Conservation (phyloP, 2,329 filamentous ascomycete genomes). For the Botrytis galanthina region DNA sequence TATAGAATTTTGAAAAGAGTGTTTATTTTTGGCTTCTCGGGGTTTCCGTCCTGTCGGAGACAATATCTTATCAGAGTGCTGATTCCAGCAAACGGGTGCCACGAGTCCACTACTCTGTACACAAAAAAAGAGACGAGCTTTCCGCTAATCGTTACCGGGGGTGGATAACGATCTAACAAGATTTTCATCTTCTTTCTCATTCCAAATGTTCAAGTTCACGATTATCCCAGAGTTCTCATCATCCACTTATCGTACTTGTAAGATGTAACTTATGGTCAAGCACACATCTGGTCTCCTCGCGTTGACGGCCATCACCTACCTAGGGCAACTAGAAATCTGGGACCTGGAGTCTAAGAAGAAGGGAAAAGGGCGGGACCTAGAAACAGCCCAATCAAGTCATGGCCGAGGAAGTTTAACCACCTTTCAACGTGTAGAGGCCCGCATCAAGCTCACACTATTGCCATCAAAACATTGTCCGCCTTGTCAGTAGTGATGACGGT, state of each 20-base stretch:
- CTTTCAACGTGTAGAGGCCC: not conserved
- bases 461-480: slow-evolving; percentile 1
- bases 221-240: not conserved
- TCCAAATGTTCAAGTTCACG: not conserved
- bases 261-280: not conserved
- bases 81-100: not conserved
- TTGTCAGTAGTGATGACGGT: not conserved
- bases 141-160: not conserved
- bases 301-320: not conserved
- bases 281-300: not conserved
- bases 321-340: not conserved
- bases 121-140: not conserved
- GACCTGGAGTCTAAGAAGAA: no score
- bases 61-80: not conserved
- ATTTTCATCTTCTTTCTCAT: not conserved
- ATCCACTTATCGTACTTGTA: not conserved
- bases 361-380: not conserved
- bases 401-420: not conserved
- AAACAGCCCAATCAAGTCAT: not conserved
- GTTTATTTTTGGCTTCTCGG: not conserved
- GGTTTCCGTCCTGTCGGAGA: not conserved
- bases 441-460: not conserved
- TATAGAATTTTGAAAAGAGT: not conserved
- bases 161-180: not conserved
- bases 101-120: no score